A percentile compares a stretch with the other conserved stretches of the same genome.
phyloP scores from a whole-genome alignment of 495 filamentous ascomycete genomes.

The Daldinia bambusicola region DNA sequence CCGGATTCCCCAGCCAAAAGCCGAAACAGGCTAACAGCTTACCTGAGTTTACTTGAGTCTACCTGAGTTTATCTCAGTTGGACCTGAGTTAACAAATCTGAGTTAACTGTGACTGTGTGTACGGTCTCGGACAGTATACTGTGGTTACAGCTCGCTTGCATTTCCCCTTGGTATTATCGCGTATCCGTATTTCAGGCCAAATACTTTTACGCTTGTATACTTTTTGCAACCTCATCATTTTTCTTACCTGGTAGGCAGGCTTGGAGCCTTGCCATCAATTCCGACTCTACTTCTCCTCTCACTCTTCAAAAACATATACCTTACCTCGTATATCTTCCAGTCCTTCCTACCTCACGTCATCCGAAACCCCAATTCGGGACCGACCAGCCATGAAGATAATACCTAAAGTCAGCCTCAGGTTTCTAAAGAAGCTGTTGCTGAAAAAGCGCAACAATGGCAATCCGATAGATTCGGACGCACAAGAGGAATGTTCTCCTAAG shows the following conservation, averaged over 20 bases:
- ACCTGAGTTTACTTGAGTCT: neutral
- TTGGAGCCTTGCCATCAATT: slow-evolving; percentile 32
- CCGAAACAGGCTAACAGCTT: slow-evolving; percentile 40
- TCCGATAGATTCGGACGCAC: neutral
- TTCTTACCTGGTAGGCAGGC: slow-evolving; percentile 14
- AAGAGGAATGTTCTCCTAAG: slow-evolving; percentile 18
- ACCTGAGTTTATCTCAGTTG: too few relatives aligned
- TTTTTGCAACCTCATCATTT: neutral
- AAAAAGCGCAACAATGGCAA: slow-evolving; percentile 8
- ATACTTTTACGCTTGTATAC: slow-evolving; percentile 12
- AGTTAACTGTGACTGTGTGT: slow-evolving; percentile 10
- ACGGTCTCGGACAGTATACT: slow-evolving; percentile 15
- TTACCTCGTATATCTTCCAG: neutral
- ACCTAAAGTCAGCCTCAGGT: slow-evolving; percentile 40
- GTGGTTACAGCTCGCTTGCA: slow-evolving; percentile 20
- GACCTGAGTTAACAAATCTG: too few relatives aligned
- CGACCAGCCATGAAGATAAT: slow-evolving; percentile 33
- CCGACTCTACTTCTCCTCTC: neutral
- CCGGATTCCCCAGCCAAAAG: slow-evolving; percentile 43
- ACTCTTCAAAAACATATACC: slow-evolving; percentile 5
- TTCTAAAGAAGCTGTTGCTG: slow-evolving; percentile 43
- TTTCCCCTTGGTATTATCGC: slow-evolving; percentile 26
- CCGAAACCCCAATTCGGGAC: neutral
- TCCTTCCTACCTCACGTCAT: slow-evolving; percentile 1
- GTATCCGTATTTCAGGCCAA: slow-evolving; percentile 2